A percentile compares a stretch with the other conserved stretches of the same genome.
Evolutionary conservation across 257 asterid species (phyloP).

Genomic region (Solanum okadae): DNA sequence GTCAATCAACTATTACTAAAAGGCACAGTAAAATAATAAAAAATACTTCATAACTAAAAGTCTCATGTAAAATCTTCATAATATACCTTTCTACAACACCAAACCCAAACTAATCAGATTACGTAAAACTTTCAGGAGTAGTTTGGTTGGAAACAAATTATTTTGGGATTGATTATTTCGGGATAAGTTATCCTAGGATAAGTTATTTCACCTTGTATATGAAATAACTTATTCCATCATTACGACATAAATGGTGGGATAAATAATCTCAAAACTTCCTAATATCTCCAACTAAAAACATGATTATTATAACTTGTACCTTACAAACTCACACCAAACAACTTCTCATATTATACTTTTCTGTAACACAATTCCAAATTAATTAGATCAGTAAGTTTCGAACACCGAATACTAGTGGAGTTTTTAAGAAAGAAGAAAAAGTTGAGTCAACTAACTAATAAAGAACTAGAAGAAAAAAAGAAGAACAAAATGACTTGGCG

Average conservation of each 20-base stretch:
- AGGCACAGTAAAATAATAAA: not conserved
- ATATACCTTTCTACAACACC: no score
- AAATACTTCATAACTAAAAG: not conserved
- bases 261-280: no score
- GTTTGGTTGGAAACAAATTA: no score
- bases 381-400: not conserved
- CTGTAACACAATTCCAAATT: fast-evolving
- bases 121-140: not conserved
- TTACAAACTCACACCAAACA: no score
- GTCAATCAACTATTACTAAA: not conserved
- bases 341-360: not conserved
- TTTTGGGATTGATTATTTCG: no score
- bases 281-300: no score
- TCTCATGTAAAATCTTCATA: not conserved
- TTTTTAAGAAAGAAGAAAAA: not conserved
- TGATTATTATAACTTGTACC: no score
- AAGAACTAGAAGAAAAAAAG: not conserved
- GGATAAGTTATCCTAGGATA: no score
- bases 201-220: no score
- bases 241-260: no score
- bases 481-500: no score
- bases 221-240: no score
- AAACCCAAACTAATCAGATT: not conserved
- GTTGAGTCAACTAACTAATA: not conserved
- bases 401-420: not conserved